phyloP scores from a whole-genome alignment of 208 protist species.

The Trypanosoma cruzi region DNA sequence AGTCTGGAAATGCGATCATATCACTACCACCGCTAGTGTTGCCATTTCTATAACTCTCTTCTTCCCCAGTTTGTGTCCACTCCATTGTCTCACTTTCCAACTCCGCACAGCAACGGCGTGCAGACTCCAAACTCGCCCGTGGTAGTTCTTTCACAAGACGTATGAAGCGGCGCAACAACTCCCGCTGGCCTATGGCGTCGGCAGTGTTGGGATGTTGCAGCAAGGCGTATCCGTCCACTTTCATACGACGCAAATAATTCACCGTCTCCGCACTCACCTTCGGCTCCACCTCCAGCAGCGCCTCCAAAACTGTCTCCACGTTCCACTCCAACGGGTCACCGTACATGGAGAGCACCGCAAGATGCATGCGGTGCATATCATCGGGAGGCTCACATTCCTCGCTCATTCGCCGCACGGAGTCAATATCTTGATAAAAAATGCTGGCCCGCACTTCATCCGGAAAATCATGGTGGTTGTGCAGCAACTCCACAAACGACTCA shows the following conservation, averaged over 20 bases:
- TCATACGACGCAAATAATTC: slow-evolving; percentile 25
- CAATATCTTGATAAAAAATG: slow-evolving; percentile 23
- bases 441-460: slow-evolving; percentile 23
- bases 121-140: slow-evolving; percentile 8
- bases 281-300: slow-evolving; percentile 21
- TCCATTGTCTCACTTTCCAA: neutral
- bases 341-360: slow-evolving; percentile 16
- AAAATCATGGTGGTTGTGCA: slow-evolving; percentile 30
- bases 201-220: slow-evolving; percentile 12
- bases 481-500: slow-evolving; percentile 1
- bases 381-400: slow-evolving; percentile 22
- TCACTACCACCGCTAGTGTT: neutral
- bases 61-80: neutral
- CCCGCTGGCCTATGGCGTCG: slow-evolving; percentile 1
- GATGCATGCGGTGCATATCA: slow-evolving; percentile 26
- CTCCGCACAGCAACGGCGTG: slow-evolving; percentile 1
- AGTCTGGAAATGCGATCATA: slow-evolving; percentile 24
- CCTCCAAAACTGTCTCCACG: slow-evolving; percentile 25
- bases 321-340: slow-evolving; percentile 32
- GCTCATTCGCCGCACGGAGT: slow-evolving; percentile 19
- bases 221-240: slow-evolving; percentile 20
- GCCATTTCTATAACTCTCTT: neutral
- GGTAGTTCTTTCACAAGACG: slow-evolving; percentile 17
- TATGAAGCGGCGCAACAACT: slow-evolving; percentile 18
- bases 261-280: slow-evolving; percentile 17